Conservation (phyloP, 164 flowering plant genomes). For the Piper longum region DNA sequence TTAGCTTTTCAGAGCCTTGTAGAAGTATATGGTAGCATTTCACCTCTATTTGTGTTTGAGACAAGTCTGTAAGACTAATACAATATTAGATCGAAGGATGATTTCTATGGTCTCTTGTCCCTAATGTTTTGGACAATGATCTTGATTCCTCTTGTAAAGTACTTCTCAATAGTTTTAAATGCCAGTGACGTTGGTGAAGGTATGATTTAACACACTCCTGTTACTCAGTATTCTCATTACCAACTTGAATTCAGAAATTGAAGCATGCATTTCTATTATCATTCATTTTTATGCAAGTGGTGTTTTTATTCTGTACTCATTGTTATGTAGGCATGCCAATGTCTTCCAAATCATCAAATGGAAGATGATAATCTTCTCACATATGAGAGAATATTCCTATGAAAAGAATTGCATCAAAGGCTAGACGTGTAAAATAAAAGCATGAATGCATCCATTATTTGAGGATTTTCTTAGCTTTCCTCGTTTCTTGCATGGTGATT, state of each 20-base stretch:
- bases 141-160: constrained; percentile 44
- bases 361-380: background rate
- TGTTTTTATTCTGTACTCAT: constrained; percentile 50
- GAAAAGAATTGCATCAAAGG: constrained; percentile 27
- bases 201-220: constrained; percentile 5
- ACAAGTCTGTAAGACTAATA: constrained; percentile 12
- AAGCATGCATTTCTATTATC: background rate
- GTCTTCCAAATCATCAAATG: constrained; percentile 36
- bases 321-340: constrained; percentile 53
- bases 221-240: background rate
- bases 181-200: constrained; percentile 67
- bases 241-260: background rate
- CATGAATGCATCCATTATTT: constrained; percentile 35
- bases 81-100: constrained; percentile 24
- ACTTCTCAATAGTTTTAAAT: constrained; percentile 35
- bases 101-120: constrained; percentile 34
- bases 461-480: constrained; percentile 41
- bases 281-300: constrained; percentile 36
- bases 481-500: constrained; percentile 57
- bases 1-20: constrained; percentile 62
- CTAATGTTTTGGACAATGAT: constrained; percentile 59
- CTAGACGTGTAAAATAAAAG: constrained; percentile 35
- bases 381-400: constrained; percentile 13
- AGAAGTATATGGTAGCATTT: constrained; percentile 51
- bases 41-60: constrained; percentile 48